These are phyloP conservation scores for Macrophomina phaseolina DNA, from an alignment of 2,329 filamentous ascomycete species.

Conservation along the genomic window DNA sequence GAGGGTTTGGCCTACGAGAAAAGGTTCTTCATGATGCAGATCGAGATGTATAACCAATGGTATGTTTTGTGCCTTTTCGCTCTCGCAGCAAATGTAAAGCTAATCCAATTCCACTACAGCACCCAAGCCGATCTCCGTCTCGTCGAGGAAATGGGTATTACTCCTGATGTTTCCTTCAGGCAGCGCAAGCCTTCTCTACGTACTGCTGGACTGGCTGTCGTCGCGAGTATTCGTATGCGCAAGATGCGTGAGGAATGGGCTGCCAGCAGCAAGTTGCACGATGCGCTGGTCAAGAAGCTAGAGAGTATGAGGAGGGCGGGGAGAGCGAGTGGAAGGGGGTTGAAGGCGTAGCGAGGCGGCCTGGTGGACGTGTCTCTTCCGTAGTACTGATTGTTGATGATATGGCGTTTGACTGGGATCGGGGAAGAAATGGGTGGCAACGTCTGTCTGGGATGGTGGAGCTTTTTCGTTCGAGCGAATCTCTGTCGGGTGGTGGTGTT, in stretches of 20 bases:
- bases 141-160: constrained; percentile 80
- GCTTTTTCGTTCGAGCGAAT: no score
- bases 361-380: no score
- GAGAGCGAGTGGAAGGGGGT: background rate
- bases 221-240: constrained; percentile 59
- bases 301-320: constrained; percentile 46
- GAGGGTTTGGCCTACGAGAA: constrained; percentile 86
- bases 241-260: constrained; percentile 57
- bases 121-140: constrained; percentile 91
- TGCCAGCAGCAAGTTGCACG: constrained; percentile 56
- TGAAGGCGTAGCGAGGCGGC: background rate
- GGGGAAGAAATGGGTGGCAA: no score
- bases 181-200: constrained; percentile 50
- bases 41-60: constrained; percentile 88
- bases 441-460: no score
- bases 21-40: constrained; percentile 77
- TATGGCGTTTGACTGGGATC: no score
- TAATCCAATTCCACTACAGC: constrained; percentile 55
- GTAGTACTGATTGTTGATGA: no score
- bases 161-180: constrained; percentile 53
- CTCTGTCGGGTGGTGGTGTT: no score
- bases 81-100: constrained; percentile 31
- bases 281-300: constrained; percentile 52
- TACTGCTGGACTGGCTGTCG: constrained; percentile 55
- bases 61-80: constrained; percentile 58